These are phyloP conservation scores for Leucogyrophana mollusca DNA, from an alignment of 768 basidiomycete genomes.

Conservation along the genomic window DNA sequence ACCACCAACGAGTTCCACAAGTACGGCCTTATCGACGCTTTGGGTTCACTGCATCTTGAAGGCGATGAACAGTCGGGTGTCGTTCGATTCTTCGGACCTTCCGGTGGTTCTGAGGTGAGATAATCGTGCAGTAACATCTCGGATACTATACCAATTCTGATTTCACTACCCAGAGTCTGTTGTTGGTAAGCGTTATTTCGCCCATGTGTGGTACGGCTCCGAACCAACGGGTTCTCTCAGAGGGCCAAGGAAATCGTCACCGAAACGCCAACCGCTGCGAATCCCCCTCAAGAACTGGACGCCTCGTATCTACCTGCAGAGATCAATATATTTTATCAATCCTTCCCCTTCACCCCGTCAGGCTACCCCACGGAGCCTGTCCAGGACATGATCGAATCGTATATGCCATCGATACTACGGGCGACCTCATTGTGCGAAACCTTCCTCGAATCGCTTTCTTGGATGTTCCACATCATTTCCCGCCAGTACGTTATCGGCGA, in stretches of 20 bases:
- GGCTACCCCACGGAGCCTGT: constrained; percentile 33
- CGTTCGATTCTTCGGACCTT: constrained; percentile 43
- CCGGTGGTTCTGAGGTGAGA: constrained; percentile 48
- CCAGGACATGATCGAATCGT: constrained; percentile 41
- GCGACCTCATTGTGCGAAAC: constrained; percentile 44
- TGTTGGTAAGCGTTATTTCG: constrained; percentile 35
- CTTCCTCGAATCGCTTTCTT: constrained; percentile 47
- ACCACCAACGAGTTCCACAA: constrained; percentile 7
- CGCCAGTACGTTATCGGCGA: constrained; percentile 43
- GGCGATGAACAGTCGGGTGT: constrained; percentile 17
- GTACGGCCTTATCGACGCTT: constrained; percentile 30
- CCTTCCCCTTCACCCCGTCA: constrained; percentile 45
- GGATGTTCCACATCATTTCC: constrained; percentile 51
- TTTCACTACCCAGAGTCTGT: constrained; percentile 33
- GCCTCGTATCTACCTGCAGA: constrained; percentile 44
- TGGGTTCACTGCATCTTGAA: constrained; percentile 47
- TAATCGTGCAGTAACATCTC: background rate
- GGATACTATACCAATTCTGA: constrained; percentile 5
- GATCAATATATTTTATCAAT: constrained; percentile 40
- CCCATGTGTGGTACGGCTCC: background rate
- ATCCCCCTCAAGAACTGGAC: constrained; percentile 37
- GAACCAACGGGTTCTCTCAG: constrained; percentile 6
- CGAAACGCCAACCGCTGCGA: constrained; percentile 5
- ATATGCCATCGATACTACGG: constrained; percentile 42
- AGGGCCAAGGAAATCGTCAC: constrained; percentile 7